Percentiles rank a stretch among this genome's conserved stretches.
These are phyloP conservation scores for Boletus coccyginus DNA, from an alignment of 768 basidiomycete species.

Conservation along the genomic window DNA sequence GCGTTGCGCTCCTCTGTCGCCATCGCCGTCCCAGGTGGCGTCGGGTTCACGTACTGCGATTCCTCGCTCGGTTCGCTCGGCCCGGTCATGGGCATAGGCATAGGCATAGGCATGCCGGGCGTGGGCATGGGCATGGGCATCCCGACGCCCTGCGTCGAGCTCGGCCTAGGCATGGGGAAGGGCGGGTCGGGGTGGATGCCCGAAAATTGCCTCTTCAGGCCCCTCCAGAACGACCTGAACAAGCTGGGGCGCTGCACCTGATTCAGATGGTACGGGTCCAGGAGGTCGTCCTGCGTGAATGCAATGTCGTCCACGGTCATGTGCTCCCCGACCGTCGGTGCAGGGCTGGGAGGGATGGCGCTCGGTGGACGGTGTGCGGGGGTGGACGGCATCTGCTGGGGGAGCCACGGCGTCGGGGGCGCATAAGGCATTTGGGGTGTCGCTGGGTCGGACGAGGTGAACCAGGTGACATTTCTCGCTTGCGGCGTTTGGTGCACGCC, in stretches of 20 bases:
- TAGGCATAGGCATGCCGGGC: too few species aligned
- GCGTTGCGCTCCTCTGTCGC: too few species aligned
- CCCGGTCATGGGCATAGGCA: too few species aligned
- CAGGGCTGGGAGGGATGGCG: slow-evolving; percentile 18
- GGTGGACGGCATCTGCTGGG: slow-evolving; percentile 5
- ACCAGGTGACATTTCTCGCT: slow-evolving; percentile 23
- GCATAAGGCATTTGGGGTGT: slow-evolving; percentile 9
- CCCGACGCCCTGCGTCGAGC: background rate
- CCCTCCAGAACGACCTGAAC: slow-evolving; percentile 31
- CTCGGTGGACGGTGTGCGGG: slow-evolving; percentile 13
- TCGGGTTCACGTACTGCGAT: slow-evolving; percentile 16
- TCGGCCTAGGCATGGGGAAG: background rate
- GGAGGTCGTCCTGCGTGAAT: background rate
- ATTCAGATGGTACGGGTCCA: slow-evolving; percentile 5
- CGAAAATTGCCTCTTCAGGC: slow-evolving; percentile 30
- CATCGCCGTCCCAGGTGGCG: too few species aligned
- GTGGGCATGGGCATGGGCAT: background rate
- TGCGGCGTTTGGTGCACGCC: slow-evolving; percentile 19
- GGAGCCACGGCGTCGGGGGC: slow-evolving; percentile 2
- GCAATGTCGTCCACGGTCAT: slow-evolving; percentile 24
- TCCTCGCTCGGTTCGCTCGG: slow-evolving; percentile 2
- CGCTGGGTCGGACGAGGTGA: slow-evolving; percentile 18
- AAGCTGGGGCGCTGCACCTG: slow-evolving; percentile 14
- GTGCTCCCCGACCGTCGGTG: slow-evolving; percentile 28
- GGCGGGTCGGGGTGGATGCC: slow-evolving; percentile 11